phyloP scores from a whole-genome alignment of 2,329 filamentous ascomycete species.

The Hymenoscyphus salicellus region DNA sequence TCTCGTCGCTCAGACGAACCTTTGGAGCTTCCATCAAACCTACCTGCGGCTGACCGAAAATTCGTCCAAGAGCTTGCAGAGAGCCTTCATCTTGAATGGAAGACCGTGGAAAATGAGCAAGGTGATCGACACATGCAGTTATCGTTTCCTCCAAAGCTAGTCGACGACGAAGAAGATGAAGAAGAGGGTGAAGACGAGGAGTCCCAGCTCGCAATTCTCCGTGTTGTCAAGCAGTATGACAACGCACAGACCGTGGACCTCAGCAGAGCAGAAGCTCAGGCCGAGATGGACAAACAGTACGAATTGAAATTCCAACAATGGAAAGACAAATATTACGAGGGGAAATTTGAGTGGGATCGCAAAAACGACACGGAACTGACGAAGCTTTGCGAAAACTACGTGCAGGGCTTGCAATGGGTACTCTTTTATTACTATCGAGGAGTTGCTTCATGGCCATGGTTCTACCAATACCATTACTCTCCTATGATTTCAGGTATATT shows the following conservation, averaged over 20 bases:
- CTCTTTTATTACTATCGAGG: constrained; percentile 97
- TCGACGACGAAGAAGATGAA: constrained; percentile 55
- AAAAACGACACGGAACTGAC: constrained; percentile 77
- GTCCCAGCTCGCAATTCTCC: constrained; percentile 74
- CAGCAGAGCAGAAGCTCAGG: constrained; percentile 73
- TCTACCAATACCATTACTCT: constrained; percentile 93
- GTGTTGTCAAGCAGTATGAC: constrained; percentile 87
- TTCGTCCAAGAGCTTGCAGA: constrained; percentile 86
- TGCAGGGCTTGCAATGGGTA: constrained; percentile 97
- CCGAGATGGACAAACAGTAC: constrained; percentile 78
- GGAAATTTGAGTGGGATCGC: constrained; percentile 86
- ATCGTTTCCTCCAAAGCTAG: constrained; percentile 49
- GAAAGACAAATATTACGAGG: constrained; percentile 91
- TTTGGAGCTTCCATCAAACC: constrained; percentile 72
- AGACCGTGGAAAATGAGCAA: constrained; percentile 59
- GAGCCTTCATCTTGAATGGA: constrained; percentile 63
- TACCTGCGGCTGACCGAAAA: constrained; percentile 79
- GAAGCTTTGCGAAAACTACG: constrained; percentile 89
- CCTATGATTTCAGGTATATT: constrained; percentile 81
- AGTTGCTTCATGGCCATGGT: constrained; percentile 98
- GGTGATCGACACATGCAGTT: constrained; percentile 66
- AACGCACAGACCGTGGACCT: constrained; percentile 82
- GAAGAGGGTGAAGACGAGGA: constrained; percentile 79
- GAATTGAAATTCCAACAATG: constrained; percentile 84
- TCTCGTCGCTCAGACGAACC: constrained; percentile 61